Evolutionary conservation across 2,329 filamentous ascomycete species (phyloP).

Genomic region (Trichoderma sp.): DNA sequence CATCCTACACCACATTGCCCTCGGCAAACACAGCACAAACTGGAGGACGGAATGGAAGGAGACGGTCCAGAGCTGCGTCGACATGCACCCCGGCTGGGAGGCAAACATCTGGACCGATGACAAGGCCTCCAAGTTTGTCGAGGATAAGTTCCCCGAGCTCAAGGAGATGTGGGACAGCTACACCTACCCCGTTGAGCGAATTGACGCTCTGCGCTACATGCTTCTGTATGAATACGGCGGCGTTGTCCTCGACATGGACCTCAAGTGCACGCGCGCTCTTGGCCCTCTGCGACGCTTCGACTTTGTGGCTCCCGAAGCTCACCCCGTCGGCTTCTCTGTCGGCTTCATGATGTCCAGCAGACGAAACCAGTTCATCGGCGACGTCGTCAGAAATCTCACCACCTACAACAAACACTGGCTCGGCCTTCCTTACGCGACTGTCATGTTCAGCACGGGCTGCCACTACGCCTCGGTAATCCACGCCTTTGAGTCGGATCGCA

Average conservation of each 20-base stretch:
- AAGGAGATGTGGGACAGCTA: constrained; percentile 55
- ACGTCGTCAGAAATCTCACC: constrained; percentile 41
- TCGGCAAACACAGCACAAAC: constrained; percentile 34
- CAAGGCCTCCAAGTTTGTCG: constrained; percentile 31
- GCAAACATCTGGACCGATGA: constrained; percentile 34
- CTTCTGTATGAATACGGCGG: constrained; percentile 42
- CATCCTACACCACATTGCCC: constrained; percentile 43
- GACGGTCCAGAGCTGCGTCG: constrained; percentile 41
- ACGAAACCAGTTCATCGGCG: constrained; percentile 41
- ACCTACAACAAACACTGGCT: constrained; percentile 46
- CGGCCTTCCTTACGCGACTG: constrained; percentile 45
- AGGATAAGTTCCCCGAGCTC: constrained; percentile 34
- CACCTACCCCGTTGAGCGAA: constrained; percentile 69
- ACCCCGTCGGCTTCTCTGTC: constrained; percentile 47
- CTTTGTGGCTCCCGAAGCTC: constrained; percentile 47
- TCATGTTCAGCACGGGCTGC: constrained; percentile 51
- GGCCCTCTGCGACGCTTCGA: constrained; percentile 47
- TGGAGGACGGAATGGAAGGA: constrained; percentile 36
- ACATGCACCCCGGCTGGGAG: constrained; percentile 43
- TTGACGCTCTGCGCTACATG: constrained; percentile 69
- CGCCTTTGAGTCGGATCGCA: constrained; percentile 41
- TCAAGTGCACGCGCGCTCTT: constrained; percentile 45
- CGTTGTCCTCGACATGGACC: constrained; percentile 35
- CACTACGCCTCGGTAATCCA: constrained; percentile 50
- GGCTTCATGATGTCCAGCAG: constrained; percentile 48